Percentiles rank a stretch among this genome's conserved stretches.
These are phyloP conservation scores for Penicillium brasilianum DNA, from an alignment of 2,329 filamentous ascomycete species.

Conservation along the genomic window DNA sequence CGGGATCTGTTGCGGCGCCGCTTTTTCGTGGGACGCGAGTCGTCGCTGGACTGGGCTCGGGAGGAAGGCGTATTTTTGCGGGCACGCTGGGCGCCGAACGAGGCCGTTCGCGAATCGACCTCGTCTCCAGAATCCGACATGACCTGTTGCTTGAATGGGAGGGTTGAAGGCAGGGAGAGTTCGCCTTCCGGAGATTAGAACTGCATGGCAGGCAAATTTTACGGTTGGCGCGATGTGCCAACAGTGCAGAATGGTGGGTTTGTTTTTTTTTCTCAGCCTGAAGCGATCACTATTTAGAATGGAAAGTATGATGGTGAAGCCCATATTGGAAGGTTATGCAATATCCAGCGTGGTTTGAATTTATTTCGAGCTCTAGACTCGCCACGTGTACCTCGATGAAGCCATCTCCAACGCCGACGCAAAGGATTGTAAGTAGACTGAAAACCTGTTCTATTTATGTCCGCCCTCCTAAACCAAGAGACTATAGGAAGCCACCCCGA, in stretches of 20 bases:
- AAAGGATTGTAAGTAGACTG: not conserved
- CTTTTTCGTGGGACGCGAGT: conserved; percentile 34
- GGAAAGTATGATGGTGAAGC: not conserved
- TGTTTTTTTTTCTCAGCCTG: not conserved
- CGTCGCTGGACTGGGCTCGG: conserved; percentile 32
- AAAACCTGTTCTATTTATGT: conserved; percentile 5
- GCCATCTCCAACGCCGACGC: not conserved
- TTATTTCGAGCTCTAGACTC: not conserved
- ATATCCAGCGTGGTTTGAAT: not conserved
- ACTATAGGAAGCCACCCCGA: not conserved
- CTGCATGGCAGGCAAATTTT: conserved; percentile 29
- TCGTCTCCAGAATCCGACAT: conserved; percentile 43
- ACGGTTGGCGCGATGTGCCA: conserved; percentile 28
- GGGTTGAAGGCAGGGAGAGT: not conserved
- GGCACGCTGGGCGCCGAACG: conserved; percentile 47
- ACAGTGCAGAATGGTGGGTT: conserved; percentile 6
- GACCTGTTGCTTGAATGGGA: not conserved
- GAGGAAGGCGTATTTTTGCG: conserved; percentile 31
- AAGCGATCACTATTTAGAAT: not conserved
- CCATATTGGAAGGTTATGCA: not conserved
- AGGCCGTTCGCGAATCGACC: conserved; percentile 54
- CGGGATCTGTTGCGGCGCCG: conserved; percentile 34
- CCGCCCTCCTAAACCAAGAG: not conserved
- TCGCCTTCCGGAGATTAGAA: not conserved
- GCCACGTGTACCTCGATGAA: not conserved